A percentile compares a stretch with the other conserved stretches of the same genome.
These are phyloP conservation scores for Brassica balearica DNA, from an alignment of 441 rosid species.

Conservation along the genomic window DNA sequence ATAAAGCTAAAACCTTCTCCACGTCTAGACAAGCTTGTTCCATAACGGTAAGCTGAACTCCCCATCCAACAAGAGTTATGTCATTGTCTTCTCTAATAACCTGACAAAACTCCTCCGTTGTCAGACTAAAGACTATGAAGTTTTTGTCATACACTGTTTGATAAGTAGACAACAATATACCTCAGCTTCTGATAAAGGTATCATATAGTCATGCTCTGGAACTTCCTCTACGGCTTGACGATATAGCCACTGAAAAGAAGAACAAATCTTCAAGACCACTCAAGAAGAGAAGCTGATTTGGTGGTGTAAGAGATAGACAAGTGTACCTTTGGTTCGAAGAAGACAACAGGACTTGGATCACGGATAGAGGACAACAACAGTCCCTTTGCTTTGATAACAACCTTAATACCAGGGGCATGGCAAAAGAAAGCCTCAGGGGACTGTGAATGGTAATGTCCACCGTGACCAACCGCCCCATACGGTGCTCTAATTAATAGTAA, in stretches of 20 bases:
- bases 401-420: conserved; percentile 95
- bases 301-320: conserved; percentile 5
- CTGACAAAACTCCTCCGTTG: too few relatives aligned
- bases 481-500: conserved; percentile 85
- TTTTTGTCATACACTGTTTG: too few relatives aligned
- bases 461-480: conserved; percentile 95
- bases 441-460: conserved; percentile 93
- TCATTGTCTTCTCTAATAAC: too few relatives aligned
- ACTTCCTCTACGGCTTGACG: too few relatives aligned
- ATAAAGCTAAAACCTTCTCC: too few relatives aligned
- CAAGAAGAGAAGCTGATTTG: conserved; percentile 3
- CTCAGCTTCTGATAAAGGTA: too few relatives aligned
- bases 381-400: conserved; percentile 45
- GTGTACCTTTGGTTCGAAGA: conserved; percentile 82
- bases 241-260: too few relatives aligned
- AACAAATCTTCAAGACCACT: background rate
- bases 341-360: conserved; percentile 85
- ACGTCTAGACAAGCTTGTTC: too few relatives aligned
- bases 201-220: too few relatives aligned
- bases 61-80: too few relatives aligned
- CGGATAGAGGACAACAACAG: conserved; percentile 69
- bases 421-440: conserved; percentile 98
- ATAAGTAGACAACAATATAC: background rate
- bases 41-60: too few relatives aligned
- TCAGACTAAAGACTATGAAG: too few relatives aligned